Evolutionary conservation across 768 basidiomycete genomes (phyloP), one percentile per base, ranked within the genome.

Genomic region (Suillus americanus): DNA sequence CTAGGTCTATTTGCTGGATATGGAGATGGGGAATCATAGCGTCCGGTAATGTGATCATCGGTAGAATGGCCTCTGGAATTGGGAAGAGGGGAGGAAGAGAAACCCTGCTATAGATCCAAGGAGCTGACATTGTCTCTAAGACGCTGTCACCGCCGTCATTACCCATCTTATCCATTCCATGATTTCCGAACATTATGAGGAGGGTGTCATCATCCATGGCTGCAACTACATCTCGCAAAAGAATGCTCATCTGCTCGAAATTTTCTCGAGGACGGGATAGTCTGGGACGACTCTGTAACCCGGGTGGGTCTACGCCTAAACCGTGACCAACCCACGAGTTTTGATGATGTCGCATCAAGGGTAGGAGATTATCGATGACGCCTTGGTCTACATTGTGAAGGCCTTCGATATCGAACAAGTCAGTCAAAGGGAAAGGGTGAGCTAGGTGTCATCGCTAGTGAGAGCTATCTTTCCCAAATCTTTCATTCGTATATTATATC

Each of bases 381-480:
- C 96, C 97, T 59, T 90, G 82, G 71, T 99, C 97, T 55, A 99
- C 97, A 0, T 93, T 90, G 71, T 99, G 95, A 3, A 99, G 82
- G 74, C 99, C 97, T 75, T 99, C 97, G 65, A 99, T 96, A 75
- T 99, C 95, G 83, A 99, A 99, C 0, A 95, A 97, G 76, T 97
- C 96, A 38, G n/a, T n/a, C n/a, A n/a, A n/a, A n/a, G n/a, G n/a
- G n/a, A 38, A 38, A 2, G 37, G 37, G 10, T 13, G 12, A 12
- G 37, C 12, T 13, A 10, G 13, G 10, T 38, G 10, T 12, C 10
- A 13, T 38, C 10, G 37, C 37, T 2, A 13, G 37, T 1, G 1
- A 38, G 37, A 38, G 37, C 37, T 0, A 38, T 3, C 37, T 38
- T 38, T 38, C 37, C 12, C n/a, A n/a, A n/a, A n/a, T n/a, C n/a